Evolutionary conservation across 768 basidiomycete species (phyloP), one percentile per base, ranked within the genome.

Genomic region (Mycena kentingensis): DNA sequence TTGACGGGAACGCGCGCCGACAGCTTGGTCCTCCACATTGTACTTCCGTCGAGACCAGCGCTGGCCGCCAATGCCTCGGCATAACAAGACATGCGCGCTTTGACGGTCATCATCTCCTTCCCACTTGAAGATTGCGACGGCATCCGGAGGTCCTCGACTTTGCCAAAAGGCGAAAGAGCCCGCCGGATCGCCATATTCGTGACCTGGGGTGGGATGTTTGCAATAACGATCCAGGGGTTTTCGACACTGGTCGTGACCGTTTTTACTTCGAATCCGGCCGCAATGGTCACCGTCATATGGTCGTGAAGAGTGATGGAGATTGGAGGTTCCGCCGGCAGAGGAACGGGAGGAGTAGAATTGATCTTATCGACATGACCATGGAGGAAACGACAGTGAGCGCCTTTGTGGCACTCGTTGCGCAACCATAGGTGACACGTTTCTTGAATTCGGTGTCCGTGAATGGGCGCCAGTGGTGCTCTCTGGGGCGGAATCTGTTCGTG

Each of bases 241-340:
- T 93, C 89, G 35, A 90, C 85, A 1, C 84, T 84, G 1, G 88
- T 90, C 6, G 67, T 66, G 5, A 90, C 63, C 0, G 80, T 74
- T 22, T 71, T 65, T 2, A 91, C 75, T 2, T 74, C 73, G 39
- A 88, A 87, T 0, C 90, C 90, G 0, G 80, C 65, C 27, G 77
- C 77, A 39, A 90, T 71, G 19, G 72, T 78, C 18, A 85, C 77
- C 45, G 72, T 75, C 19, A 79, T 83, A 48, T 85, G 77, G 31
- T 83, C 78, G 35, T 82, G 73, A 6, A 87, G 63, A 0, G 66
- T 72, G 12, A 77, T 42, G n/a, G 45, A 18, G 29, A 54, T 29
- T 21, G 24, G 47, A 11, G 47, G 54, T 43, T 54, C 57, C 27
- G 48, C 45, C 24, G 19, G 45, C 12, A 29, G 54, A 52, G 42